These are phyloP conservation scores for Anthostomella pinea DNA, from an alignment of 2,329 filamentous ascomycete species.

Conservation along the genomic window DNA sequence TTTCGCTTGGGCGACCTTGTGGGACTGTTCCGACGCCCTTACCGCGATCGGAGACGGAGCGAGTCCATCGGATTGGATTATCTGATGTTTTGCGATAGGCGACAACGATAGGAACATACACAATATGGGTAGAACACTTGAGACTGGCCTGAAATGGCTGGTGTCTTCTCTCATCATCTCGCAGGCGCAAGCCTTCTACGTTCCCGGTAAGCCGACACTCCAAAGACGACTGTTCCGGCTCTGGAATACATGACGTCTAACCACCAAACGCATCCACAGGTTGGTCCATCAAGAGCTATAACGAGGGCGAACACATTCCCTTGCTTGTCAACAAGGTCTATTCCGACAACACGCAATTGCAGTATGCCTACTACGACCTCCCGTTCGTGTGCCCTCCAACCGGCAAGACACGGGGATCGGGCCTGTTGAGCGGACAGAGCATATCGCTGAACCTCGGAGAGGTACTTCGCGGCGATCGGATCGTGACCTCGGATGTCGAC, in stretches of 20 bases:
- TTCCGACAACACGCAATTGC: constrained; percentile 84
- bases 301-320: constrained; percentile 72
- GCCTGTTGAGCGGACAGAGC: constrained; percentile 71
- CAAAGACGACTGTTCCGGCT: not conserved
- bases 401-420: constrained; percentile 62
- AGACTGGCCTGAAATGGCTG: constrained; percentile 40
- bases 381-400: constrained; percentile 83
- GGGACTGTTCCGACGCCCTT: too few relatives aligned
- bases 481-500: constrained; percentile 80
- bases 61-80: too few relatives aligned
- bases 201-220: constrained; percentile 61
- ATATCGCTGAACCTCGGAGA: constrained; percentile 83
- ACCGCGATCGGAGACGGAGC: too few relatives aligned
- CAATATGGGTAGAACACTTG: constrained; percentile 25
- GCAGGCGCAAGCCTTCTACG: constrained; percentile 70
- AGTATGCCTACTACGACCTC: constrained; percentile 86
- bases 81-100: constrained; percentile 3
- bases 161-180: constrained; percentile 46
- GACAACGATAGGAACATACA: constrained; percentile 14
- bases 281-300: constrained; percentile 80
- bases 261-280: constrained; percentile 42
- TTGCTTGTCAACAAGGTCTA: constrained; percentile 92
- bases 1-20: too few relatives aligned
- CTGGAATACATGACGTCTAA: constrained; percentile 16
- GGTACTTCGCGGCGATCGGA: constrained; percentile 81